phyloP scores from a whole-genome alignment of 1,284 basidiomycete species.

The Ceratobasidium theobromae region DNA sequence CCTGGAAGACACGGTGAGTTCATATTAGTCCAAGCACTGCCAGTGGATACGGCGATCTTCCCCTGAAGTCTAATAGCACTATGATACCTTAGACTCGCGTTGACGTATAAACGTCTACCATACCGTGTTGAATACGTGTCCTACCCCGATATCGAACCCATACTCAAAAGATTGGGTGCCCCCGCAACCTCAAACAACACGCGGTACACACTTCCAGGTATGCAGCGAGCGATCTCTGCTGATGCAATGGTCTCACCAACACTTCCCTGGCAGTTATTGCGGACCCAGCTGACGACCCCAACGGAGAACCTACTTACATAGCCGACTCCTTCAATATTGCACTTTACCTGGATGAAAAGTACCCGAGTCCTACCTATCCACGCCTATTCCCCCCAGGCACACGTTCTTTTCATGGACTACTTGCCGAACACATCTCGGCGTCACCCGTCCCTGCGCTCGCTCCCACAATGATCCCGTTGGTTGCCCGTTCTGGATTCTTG shows the following conservation, averaged over 20 bases:
- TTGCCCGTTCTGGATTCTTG: slow-evolving; percentile 28
- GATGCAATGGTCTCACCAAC: background rate
- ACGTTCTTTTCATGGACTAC: slow-evolving; percentile 29
- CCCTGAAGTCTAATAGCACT: background rate
- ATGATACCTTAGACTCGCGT: slow-evolving; percentile 34
- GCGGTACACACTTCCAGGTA: slow-evolving; percentile 28
- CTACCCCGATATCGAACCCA: slow-evolving; percentile 37
- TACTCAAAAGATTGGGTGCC: slow-evolving; percentile 31
- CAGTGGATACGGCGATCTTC: background rate
- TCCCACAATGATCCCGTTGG: slow-evolving; percentile 17
- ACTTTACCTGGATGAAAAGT: slow-evolving; percentile 33
- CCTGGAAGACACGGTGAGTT: slow-evolving; percentile 9
- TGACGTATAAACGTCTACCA: slow-evolving; percentile 38
- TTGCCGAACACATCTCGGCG: slow-evolving; percentile 1
- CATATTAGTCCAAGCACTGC: background rate
- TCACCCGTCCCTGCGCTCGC: background rate
- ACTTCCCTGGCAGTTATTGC: slow-evolving; percentile 15
- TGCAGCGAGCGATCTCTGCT: background rate
- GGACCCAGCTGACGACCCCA: slow-evolving; percentile 25
- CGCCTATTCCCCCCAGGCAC: slow-evolving; percentile 30
- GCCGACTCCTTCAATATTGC: slow-evolving; percentile 34
- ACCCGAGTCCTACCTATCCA: slow-evolving; percentile 12
- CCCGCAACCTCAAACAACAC: slow-evolving; percentile 41
- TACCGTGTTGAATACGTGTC: slow-evolving; percentile 38
- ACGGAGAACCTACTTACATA: slow-evolving; percentile 25